Base-by-base conservation (phyloP, 768 basidiomycete genomes). In the Podaxis sp. region DNA sequence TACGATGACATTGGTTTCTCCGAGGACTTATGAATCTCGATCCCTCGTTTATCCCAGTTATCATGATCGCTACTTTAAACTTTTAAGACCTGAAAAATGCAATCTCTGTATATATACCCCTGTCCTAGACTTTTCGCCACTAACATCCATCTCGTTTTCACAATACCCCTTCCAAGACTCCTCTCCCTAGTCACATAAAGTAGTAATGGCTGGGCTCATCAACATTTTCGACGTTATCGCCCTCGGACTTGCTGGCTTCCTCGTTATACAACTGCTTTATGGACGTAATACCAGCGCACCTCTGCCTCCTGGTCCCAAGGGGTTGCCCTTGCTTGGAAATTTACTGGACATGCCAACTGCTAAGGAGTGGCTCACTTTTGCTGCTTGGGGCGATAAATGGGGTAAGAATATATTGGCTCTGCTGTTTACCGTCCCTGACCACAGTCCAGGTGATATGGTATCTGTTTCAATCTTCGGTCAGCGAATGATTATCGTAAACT, bases 291-390 rank as follows among this genome's bases (percentile, higher is more conserved):
- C 65, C 11, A 13, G 40, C 2, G 53, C 58, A 7, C 72, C 73
- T 53, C 69, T 79, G 36, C 83, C 83, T 28, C 83, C 83, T 0
- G 83, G 83, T 2, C 83, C 83, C 4, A 76, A 72, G 51, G 73
- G 72, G 22, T 68, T 77, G 40, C 82, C 82, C 5, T 52, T 84
- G 9, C 57, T 84, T 24, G 82, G 79, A 11, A 84, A 84, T 60
- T 69, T 84, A 5, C 71, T 82, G 2, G 81, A 83, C 59, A 80
- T 84, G 79, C 83, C 83, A 22, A 73, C 76, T 26, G 63, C 61
- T 19, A 80, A 79, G 52, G 79, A 79, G 40, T 84, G 82, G 81
- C 58, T 81, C 54, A 76, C 75, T 24, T 82, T 81, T 55, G 51
- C 76, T 2, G 70, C 76, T 28, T 83, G 82, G 42, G 42, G 42